These are phyloP conservation scores for Persicaria tinctoria DNA, from an alignment of 148 eudicot genomes.

Conservation along the genomic window DNA sequence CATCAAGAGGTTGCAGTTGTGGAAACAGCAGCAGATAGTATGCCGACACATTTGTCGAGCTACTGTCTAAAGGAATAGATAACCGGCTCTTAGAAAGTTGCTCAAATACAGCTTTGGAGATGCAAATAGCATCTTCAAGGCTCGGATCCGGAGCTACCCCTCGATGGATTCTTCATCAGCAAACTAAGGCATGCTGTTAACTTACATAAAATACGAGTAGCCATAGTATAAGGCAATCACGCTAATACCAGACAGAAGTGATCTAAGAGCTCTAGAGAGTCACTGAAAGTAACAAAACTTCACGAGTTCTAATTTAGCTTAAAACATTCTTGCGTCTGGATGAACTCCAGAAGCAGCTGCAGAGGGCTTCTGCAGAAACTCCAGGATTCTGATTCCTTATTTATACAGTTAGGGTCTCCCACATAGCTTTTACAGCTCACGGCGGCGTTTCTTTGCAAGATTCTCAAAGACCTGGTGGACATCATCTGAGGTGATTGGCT, in stretches of 20 bases:
- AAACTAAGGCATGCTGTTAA: neutral
- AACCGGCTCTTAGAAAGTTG: too few species aligned
- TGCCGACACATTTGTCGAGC: too few species aligned
- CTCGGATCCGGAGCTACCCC: too few species aligned
- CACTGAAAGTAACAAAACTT: neutral
- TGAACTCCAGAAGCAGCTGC: conserved; percentile 1
- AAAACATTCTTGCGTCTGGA: neutral
- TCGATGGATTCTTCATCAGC: too few species aligned
- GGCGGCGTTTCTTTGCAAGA: conserved; percentile 78
- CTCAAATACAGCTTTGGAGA: too few species aligned
- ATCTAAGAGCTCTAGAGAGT: neutral
- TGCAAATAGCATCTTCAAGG: too few species aligned
- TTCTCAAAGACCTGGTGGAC: conserved; percentile 80
- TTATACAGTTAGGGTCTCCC: neutral
- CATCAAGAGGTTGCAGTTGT: too few species aligned
- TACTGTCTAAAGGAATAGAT: too few species aligned
- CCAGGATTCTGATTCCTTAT: neutral
- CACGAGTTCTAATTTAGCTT: conserved; percentile 4
- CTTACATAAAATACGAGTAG: neutral
- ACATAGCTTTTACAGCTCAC: conserved; percentile 18
- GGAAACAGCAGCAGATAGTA: too few species aligned
- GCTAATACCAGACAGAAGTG: neutral
- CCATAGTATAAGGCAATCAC: neutral
- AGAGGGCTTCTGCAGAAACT: conserved; percentile 2
- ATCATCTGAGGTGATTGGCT: conserved; percentile 71